Base-by-base conservation (phyloP, 2,329 filamentous ascomycete species). In the Fusarium sp. region DNA sequence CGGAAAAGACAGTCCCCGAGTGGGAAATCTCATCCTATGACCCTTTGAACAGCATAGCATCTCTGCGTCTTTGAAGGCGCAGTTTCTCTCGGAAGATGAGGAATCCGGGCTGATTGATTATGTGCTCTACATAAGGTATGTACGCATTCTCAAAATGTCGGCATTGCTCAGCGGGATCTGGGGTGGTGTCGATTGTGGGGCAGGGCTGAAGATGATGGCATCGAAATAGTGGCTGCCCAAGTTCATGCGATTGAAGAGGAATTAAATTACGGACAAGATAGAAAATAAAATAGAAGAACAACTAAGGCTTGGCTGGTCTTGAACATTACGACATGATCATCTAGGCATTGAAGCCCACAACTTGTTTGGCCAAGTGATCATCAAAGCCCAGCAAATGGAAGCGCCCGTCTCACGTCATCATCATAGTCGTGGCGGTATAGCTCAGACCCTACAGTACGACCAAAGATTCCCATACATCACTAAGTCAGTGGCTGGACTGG, bases 371-470 rank as follows among this genome's bases (percentile, higher is more conserved):
- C 15, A 20, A 18, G 21, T 45, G 42, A 62, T 62, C 61, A 48
- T 47, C 27, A 43, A 7, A 14, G 45, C 23, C 62, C 58, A 54
- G 65, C 68, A 45, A 50, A 58, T 63, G 46, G 59, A 55, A 42
- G 31, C 52, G 49, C 20, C 37, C 62, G 47, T 72, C 70, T 72
- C 70, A 72, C 70, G 70, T 72, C 70, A 72, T 72, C 70, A 58
- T 67, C 53, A 25, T 41, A 55, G 52, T 56, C 63, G 67, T 67
- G 65, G 65, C 58, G 67, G 57, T 43, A 47, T 43, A 63, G 47
- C 35, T 42, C 42, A 50, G 47, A 50, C 23, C 31, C 45, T 15
- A 17, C 33, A 2, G 6, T 25, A 25, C 25, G 11, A 29, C 27
- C 31, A 11, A 33, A 33, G 41, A 63, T 47, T 61, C 55, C 8